A percentile compares a stretch with the other conserved stretches of the same genome.
These are phyloP conservation scores for Madurella mycetomatis DNA, from an alignment of 2,329 filamentous ascomycete species.

Conservation along the genomic window DNA sequence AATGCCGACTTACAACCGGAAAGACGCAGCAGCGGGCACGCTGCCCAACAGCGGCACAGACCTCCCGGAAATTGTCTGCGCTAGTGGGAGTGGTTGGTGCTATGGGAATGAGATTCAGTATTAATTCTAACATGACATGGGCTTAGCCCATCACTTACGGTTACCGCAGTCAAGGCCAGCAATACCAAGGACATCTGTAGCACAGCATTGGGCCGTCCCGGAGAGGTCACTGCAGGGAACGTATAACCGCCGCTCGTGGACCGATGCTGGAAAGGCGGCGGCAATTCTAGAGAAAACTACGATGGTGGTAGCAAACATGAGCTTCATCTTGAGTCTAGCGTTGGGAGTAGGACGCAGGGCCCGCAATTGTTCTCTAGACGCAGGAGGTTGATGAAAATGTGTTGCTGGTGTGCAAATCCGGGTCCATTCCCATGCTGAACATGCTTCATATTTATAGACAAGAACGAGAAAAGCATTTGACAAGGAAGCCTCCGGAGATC, in stretches of 20 bases:
- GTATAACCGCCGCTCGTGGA: constrained; percentile 38
- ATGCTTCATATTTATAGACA: too few species aligned
- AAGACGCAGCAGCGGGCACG: constrained; percentile 55
- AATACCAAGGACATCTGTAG: constrained; percentile 56
- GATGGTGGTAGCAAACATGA: constrained; percentile 24
- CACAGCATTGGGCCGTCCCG: constrained; percentile 52
- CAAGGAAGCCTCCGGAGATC: too few species aligned
- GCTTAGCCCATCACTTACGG: constrained; percentile 38
- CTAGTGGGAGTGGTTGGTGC: constrained; percentile 20
- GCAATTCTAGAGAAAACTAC: constrained; percentile 28
- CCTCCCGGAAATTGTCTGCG: constrained; percentile 28
- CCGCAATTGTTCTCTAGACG: too few species aligned
- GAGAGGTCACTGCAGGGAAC: constrained; percentile 41
- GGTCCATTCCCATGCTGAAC: too few species aligned
- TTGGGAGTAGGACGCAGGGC: background rate
- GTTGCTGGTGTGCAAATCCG: too few species aligned
- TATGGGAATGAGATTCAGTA: constrained; percentile 1
- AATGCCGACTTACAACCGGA: constrained; percentile 38
- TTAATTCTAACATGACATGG: background rate
- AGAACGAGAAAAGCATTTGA: too few species aligned
- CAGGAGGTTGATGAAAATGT: too few species aligned
- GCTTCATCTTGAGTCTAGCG: constrained; percentile 32
- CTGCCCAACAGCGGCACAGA: constrained; percentile 48
- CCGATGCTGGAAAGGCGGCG: constrained; percentile 26
- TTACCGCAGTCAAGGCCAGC: constrained; percentile 53